Base-by-base conservation (phyloP, 495 filamentous ascomycete genomes). In the Aspergillus cavernicola region DNA sequence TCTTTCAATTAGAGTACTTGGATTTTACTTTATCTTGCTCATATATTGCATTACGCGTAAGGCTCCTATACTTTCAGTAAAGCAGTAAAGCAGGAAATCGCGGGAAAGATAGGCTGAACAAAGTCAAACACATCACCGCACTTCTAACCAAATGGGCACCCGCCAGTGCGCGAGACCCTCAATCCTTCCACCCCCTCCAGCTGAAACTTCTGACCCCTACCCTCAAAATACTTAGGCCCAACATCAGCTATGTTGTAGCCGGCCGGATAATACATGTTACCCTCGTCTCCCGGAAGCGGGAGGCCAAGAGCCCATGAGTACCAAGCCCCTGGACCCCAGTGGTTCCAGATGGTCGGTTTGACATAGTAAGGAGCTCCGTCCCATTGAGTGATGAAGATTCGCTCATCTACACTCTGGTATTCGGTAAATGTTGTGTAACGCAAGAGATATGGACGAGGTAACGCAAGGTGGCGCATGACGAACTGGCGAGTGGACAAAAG, bases 241-340 rank as follows among this genome's bases (percentile, higher is more conserved):
- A 87, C 58, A 32, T 87, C 80, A 22, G 72, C 56, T 19, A 83
- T 71, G 20, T 68, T 43, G 62, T 83, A 88, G 0, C 85, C 85
- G 12, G 77, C 37, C 0, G 85, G 83, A 64, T 75, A 73, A 59
- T 78, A 85, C 58, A 72, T 75, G 11, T 77, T 66, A 1, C 80
- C 81, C 39, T 77, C 66, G 39, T 83, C 80, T 11, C 85, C 85
- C 0, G 85, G 85, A 12, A 85, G 50, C 42, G 82, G 80, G 6
- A 71, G 70, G 0, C 85, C 83, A 39, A 79, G 61, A 0, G 72
- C 31, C 71, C 84, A 75, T 13, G 74, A 70, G 12, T 79, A 40
- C 76, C 71, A 82, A 1, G 80, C 83, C 3, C 41, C 43, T 1
- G 76, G 80, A 0, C 80, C 78, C 79, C 80, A 87, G 18, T 82